A percentile compares a stretch with the other conserved stretches of the same genome.
Evolutionary conservation across 2,329 filamentous ascomycete species (phyloP).

Genomic region (Colletotrichum shisoi): DNA sequence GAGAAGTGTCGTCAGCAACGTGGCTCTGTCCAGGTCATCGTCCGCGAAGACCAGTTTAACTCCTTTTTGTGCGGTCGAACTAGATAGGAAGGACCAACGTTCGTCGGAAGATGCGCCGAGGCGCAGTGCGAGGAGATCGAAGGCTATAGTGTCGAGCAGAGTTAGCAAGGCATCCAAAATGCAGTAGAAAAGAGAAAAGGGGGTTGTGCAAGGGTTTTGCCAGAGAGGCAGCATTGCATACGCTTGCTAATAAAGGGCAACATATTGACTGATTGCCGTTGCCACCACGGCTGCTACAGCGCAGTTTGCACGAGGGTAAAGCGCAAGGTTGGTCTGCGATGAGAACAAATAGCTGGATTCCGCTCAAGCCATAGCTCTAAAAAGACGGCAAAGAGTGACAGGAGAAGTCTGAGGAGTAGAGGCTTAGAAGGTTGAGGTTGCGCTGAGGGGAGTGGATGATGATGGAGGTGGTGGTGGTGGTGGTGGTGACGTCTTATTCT

Average conservation of each 20-base stretch:
- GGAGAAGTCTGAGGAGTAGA: neutral
- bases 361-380: constrained; percentile 8
- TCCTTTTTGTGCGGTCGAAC: neutral
- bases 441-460: neutral
- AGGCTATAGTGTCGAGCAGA: constrained; percentile 48
- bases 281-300: neutral
- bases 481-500: neutral
- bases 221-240: constrained; percentile 28
- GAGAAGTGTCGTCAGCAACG: constrained; percentile 6
- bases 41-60: constrained; percentile 47
- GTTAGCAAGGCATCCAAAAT: constrained; percentile 20
- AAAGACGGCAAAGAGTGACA: neutral
- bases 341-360: neutral
- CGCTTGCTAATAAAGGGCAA: constrained; percentile 45
- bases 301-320: neutral
- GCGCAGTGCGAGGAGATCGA: constrained; percentile 52
- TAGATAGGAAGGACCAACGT: constrained; percentile 48
- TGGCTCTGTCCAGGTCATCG: constrained; percentile 26
- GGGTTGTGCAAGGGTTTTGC: neutral
- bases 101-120: constrained; percentile 58
- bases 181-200: neutral
- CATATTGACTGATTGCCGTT: constrained; percentile 39
- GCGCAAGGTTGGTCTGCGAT: constrained; percentile 1
- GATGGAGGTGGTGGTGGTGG: neutral
- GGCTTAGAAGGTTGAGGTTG: constrained; percentile 2